Conservation (phyloP, 495 filamentous ascomycete species). For the Neurospora cerealis region DNA sequence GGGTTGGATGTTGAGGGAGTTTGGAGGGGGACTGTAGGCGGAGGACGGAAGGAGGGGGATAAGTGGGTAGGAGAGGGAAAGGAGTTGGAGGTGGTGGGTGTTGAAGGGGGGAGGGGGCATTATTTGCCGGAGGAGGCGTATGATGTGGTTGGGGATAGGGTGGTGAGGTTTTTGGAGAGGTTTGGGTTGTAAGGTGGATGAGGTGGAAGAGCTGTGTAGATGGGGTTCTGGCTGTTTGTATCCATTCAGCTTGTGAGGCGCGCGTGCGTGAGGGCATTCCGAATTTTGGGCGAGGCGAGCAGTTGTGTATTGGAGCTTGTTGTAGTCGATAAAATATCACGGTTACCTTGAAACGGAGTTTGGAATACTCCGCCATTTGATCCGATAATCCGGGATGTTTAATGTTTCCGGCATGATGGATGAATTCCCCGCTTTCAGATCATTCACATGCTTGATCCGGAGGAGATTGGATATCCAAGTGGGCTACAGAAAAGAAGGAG, state of each 20-base stretch:
- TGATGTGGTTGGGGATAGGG: slow-evolving; percentile 22
- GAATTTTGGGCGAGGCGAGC: not conserved
- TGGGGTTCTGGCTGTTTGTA: not conserved
- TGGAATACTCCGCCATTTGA: not conserved
- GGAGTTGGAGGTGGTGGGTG: slow-evolving; percentile 14
- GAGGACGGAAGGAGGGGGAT: not conserved
- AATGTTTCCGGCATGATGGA: not conserved
- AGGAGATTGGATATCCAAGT: not conserved
- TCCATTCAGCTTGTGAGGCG: not conserved
- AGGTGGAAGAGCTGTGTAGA: not conserved
- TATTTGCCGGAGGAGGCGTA: slow-evolving; percentile 42
- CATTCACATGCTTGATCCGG: not conserved
- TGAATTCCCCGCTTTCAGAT: not conserved
- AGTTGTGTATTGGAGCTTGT: not conserved
- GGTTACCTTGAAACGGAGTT: not conserved
- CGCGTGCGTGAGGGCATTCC: not conserved
- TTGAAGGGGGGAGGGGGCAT: slow-evolving; percentile 39
- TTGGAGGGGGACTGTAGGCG: slow-evolving; percentile 23
- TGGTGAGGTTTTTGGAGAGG: slow-evolving; percentile 18
- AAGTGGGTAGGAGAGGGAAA: slow-evolving; percentile 30
- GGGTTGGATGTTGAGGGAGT: slow-evolving; percentile 32
- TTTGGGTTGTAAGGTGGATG: not conserved
- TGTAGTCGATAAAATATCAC: not conserved
- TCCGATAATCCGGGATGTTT: not conserved
- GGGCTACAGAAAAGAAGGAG: not conserved